Evolutionary conservation across 257 asterid genomes (phyloP).

Genomic region (Primulina eburnea): DNA sequence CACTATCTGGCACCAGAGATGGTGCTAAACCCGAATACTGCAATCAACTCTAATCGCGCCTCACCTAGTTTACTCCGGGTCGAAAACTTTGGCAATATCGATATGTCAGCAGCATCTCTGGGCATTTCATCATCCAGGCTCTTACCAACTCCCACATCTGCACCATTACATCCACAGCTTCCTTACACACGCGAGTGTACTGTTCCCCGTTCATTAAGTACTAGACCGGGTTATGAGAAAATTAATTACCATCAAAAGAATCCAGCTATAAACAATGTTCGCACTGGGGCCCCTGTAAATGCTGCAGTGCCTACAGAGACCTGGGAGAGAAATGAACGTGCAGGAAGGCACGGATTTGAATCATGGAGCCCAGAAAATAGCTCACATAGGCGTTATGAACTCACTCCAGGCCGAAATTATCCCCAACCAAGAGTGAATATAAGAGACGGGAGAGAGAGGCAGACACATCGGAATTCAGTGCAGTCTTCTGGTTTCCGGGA

Average conservation of each 20-base stretch:
- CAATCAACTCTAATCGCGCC: slow-evolving; percentile 26
- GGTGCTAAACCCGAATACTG: slow-evolving; percentile 33
- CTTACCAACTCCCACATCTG: slow-evolving; percentile 30
- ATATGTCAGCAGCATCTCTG: slow-evolving; percentile 25
- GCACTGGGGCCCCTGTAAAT: slow-evolving; percentile 28
- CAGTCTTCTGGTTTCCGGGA: background rate
- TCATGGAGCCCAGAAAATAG: slow-evolving; percentile 74
- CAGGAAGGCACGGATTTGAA: slow-evolving; percentile 44
- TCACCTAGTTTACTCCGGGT: slow-evolving; percentile 14
- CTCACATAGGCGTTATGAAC: slow-evolving; percentile 44
- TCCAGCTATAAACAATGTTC: slow-evolving; percentile 30
- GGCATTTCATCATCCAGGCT: slow-evolving; percentile 22
- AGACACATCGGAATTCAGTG: background rate
- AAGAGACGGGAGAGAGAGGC: slow-evolving; percentile 7
- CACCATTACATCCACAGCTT: slow-evolving; percentile 25
- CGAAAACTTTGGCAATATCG: slow-evolving; percentile 27
- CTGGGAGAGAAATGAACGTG: slow-evolving; percentile 42
- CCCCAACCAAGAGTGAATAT: slow-evolving; percentile 31
- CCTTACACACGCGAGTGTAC: slow-evolving; percentile 35
- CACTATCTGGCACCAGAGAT: slow-evolving; percentile 44
- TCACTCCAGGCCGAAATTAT: slow-evolving; percentile 34
- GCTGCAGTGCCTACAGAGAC: slow-evolving; percentile 17
- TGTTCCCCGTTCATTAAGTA: slow-evolving; percentile 33
- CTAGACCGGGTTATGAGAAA: slow-evolving; percentile 38
- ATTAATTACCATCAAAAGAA: slow-evolving; percentile 37